Evolutionary conservation across 139 green algal species (phyloP).

Genomic region (Monoraphidium neglectum): DNA sequence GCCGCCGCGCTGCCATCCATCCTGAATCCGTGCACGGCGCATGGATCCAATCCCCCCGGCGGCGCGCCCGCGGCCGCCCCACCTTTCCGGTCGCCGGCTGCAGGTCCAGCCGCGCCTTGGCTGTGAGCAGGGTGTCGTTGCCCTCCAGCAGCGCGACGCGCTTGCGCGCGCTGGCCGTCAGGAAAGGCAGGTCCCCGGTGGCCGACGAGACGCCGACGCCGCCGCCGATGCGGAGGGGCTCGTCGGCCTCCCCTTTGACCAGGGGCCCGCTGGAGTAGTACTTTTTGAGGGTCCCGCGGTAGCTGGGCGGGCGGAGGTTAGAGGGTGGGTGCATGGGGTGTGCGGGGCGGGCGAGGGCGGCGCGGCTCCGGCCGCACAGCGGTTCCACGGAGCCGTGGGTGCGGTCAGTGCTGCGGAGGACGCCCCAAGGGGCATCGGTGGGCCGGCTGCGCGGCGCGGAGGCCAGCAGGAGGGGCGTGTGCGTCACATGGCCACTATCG

Average conservation of each 20-base stretch:
- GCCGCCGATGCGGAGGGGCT: slow-evolving; percentile 25
- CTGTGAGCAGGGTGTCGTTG: slow-evolving; percentile 31
- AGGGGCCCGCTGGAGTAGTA: not conserved
- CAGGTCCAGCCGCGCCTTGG: slow-evolving; percentile 29
- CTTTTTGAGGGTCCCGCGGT: slow-evolving; percentile 22
- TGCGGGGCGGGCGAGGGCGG: too few relatives aligned
- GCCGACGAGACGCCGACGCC: slow-evolving; percentile 27
- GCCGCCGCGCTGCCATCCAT: too few relatives aligned
- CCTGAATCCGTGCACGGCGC: too few relatives aligned
- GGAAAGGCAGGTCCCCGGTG: slow-evolving; percentile 19
- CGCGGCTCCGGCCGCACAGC: too few relatives aligned
- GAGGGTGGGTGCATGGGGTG: not conserved
- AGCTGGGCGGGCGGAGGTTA: not conserved
- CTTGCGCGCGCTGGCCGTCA: slow-evolving; percentile 23
- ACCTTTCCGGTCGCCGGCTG: slow-evolving; percentile 14
- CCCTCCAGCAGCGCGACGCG: slow-evolving; percentile 38
- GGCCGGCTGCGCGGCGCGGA: too few relatives aligned
- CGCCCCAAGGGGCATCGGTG: too few relatives aligned
- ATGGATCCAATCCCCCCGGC: too few relatives aligned
- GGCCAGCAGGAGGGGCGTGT: too few relatives aligned
- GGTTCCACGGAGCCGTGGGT: not conserved
- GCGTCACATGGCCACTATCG: too few relatives aligned
- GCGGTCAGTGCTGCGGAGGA: too few relatives aligned
- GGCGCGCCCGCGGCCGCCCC: too few relatives aligned
- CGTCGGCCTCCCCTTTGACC: not conserved